Base-by-base conservation (phyloP, 768 basidiomycete genomes). In the button mushroom (Agaricus bisporus) region DNA sequence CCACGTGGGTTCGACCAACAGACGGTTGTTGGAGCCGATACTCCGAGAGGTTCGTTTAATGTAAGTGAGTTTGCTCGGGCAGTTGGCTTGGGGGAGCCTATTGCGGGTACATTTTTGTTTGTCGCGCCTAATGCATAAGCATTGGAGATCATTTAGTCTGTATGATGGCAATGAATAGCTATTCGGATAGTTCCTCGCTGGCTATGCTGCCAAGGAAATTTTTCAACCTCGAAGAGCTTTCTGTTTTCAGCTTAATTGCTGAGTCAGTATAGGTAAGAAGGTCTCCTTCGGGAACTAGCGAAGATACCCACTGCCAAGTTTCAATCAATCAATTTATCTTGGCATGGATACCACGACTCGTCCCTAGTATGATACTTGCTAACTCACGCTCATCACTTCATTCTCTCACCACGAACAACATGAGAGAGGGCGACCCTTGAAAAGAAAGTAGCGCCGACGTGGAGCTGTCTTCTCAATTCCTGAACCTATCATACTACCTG, bases 101-200 rank as follows among this genome's bases (percentile, higher is more conserved):
- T 79, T 36, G 78, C 68, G 11, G 78, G 77, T 42, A 76, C 74
- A 0, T 80, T 76, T 60, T 77, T 79, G 73, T 61, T 70, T 20
- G 77, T 77, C 26, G 74, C 66, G 36, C 12, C 25, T 48, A 17
- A n/a, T 14, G 17, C 15, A 18, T 35, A n/a, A 48, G 17, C 32
- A 4, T 26, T 28, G 14, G 6, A 25, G 44, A 17, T 46, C 15
- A 3, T 39, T 18, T 18, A 22, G 6, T 4, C 22, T 20, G 39
- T 39, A 18, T 41, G 1, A 2, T 1, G 32, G 3, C 32, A 32
- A 3, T 11, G 28, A 39, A 49, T 22, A 10, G 6, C 22, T 41
- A 18, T 15, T 18, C 22, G 2, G 22, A 38, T 39, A n/a, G 10
- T 41, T 32, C 5, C 32, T 32, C 8, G 32, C 7, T 32, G 4